Conservation (phyloP, 768 basidiomycete species). For the Tephrocybe sp. region DNA sequence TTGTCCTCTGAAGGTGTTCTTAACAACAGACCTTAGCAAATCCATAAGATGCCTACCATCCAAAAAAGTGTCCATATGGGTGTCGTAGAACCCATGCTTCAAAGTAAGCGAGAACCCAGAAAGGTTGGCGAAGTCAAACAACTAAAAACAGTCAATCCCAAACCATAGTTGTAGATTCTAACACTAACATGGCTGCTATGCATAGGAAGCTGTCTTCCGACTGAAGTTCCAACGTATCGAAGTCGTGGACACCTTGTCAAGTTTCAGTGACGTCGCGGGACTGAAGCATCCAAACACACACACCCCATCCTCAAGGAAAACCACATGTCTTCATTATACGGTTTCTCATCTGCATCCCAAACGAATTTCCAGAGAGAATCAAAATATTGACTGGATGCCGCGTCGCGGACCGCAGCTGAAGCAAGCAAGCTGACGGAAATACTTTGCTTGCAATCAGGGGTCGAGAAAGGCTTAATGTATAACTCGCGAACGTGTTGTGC, state of each 20-base stretch:
- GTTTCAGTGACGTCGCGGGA: slow-evolving; percentile 2
- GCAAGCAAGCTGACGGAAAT: slow-evolving; percentile 33
- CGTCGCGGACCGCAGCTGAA: slow-evolving; percentile 48
- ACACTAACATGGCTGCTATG: slow-evolving; percentile 59
- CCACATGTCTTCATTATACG: slow-evolving; percentile 76
- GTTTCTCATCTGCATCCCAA: slow-evolving; percentile 72
- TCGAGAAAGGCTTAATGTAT: slow-evolving; percentile 39
- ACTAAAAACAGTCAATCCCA: slow-evolving; percentile 31
- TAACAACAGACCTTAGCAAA: background rate
- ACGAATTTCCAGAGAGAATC: slow-evolving; percentile 66
- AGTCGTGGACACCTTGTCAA: slow-evolving; percentile 60
- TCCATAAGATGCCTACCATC: slow-evolving; percentile 42
- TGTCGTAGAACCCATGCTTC: slow-evolving; percentile 62
- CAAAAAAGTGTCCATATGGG: slow-evolving; percentile 49
- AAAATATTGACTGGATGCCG: slow-evolving; percentile 45
- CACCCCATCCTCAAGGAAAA: slow-evolving; percentile 67
- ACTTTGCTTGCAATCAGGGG: slow-evolving; percentile 19
- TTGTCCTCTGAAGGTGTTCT: slow-evolving; percentile 38
- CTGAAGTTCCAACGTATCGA: slow-evolving; percentile 56
- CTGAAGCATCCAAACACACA: slow-evolving; percentile 12
- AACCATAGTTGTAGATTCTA: slow-evolving; percentile 1
- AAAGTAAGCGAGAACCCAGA: slow-evolving; percentile 59
- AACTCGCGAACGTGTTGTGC: slow-evolving; percentile 69
- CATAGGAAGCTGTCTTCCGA: slow-evolving; percentile 58
- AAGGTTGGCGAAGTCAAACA: slow-evolving; percentile 68